Percentiles rank a stretch among this genome's conserved stretches.
These are phyloP conservation scores for Salix suchowensis DNA, from an alignment of 345 rosid genomes.

Conservation along the genomic window DNA sequence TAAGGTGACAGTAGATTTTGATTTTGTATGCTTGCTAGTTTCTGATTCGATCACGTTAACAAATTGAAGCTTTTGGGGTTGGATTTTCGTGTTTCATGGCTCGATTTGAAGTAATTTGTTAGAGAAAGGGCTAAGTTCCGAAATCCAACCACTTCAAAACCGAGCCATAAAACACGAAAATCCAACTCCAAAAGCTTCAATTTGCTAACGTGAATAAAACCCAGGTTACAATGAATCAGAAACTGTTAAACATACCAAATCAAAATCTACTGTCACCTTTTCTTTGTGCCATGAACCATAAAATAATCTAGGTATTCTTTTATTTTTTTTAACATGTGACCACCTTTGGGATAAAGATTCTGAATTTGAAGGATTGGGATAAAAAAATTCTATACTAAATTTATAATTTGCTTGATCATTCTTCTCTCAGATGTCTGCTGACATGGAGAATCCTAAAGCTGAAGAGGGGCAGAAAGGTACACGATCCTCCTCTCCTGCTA, in stretches of 20 bases:
- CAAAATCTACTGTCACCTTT: background rate
- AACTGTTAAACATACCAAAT: background rate
- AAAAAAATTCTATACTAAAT: background rate
- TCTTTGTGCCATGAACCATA: too few relatives aligned
- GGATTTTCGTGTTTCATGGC: background rate
- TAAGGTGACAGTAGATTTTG: background rate
- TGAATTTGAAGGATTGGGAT: background rate
- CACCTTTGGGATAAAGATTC: background rate
- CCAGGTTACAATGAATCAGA: background rate
- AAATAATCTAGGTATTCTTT: too few relatives aligned
- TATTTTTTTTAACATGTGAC: too few relatives aligned
- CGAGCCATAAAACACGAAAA: background rate
- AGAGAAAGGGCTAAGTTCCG: too few relatives aligned
- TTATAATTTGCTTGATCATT: background rate
- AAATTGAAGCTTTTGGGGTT: background rate
- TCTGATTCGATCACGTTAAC: background rate
- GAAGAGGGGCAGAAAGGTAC: slow-evolving; percentile 19
- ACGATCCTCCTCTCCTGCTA: slow-evolving; percentile 12
- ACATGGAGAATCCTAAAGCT: slow-evolving; percentile 41
- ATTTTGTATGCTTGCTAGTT: background rate
- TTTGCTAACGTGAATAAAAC: background rate
- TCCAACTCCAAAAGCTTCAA: background rate
- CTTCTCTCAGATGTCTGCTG: slow-evolving; percentile 21
- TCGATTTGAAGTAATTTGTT: background rate
- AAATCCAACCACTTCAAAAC: background rate